A percentile compares a stretch with the other conserved stretches of the same genome.
Evolutionary conservation across 306 rosid species (phyloP).

Genomic region (Gastrolobium bilobum): DNA sequence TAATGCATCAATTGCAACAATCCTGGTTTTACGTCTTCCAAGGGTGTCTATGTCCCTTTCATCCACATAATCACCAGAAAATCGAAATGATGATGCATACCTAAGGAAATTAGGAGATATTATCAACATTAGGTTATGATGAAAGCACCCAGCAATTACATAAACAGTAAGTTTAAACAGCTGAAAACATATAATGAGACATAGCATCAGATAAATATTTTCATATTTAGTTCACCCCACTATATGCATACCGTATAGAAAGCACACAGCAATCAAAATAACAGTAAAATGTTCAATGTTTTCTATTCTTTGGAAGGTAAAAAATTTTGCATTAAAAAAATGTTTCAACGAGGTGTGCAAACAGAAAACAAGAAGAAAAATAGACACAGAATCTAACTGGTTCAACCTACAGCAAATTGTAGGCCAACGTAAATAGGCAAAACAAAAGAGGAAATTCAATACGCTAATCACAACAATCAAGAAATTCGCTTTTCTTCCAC

Average conservation of each 20-base stretch:
- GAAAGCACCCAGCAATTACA: constrained; percentile 36
- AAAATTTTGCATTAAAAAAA: not conserved
- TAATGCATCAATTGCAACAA: constrained; percentile 90
- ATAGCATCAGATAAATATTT: constrained; percentile 24
- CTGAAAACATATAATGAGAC: constrained; percentile 8
- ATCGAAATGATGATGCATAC: constrained; percentile 86
- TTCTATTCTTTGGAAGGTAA: not conserved
- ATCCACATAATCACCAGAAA: constrained; percentile 81
- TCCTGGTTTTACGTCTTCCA: constrained; percentile 83
- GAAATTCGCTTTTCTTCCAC: constrained; percentile 21
- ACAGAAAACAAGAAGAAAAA: constrained; percentile 28
- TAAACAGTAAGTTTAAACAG: constrained; percentile 18
- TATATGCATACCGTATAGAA: constrained; percentile 30
- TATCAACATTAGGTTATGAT: constrained; percentile 44
- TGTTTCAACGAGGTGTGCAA: not conserved
- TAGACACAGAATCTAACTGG: not conserved
- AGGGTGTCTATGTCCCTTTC: constrained; percentile 61
- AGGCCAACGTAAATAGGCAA: not conserved
- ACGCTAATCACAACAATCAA: constrained; percentile 24
- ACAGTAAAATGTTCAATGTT: not conserved
- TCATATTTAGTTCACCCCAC: not conserved
- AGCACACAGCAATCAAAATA: constrained; percentile 22
- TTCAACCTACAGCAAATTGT: constrained; percentile 2
- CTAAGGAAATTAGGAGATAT: constrained; percentile 59
- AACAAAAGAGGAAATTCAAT: constrained; percentile 2